Evolutionary conservation across 1,284 basidiomycete genomes (phyloP), one percentile per base, ranked within the genome.

Genomic region (Peniophora sp.): DNA sequence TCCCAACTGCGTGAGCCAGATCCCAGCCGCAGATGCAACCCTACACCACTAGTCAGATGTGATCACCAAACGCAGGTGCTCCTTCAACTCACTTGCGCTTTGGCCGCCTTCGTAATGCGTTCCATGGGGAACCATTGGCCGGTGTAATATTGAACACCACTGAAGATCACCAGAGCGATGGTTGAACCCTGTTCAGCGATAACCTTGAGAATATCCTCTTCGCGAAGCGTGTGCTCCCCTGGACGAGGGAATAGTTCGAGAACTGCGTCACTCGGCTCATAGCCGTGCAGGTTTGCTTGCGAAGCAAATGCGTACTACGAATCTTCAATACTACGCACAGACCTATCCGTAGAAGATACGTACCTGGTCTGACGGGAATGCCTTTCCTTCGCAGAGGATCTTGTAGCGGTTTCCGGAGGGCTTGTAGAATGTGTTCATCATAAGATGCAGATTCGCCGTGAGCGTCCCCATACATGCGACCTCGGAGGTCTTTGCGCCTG

Each of bases 21-120:
- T 99, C 96, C 79, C 94, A 94, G 45, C 94, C 96, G 59, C 92
- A 90, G 52, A 95, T 79, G 57, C 91, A 95, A 42, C 92, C 94
- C 87, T 92, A 60, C 8, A n/a, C 37, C 5, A 41, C 18, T 8
- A 20, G 37, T 41, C 6, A 41, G 37, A 54, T 57, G 52, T 48
- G 46, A 52, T 47, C 36, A 37, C 52, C 52, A 48, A 54, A 50
- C 44, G 22, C 41, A 32, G 42, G 42, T n/a, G n/a, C n/a, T n/a
- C 10, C 22, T 24, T 24, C 45, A 15, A 60, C 66, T 56, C 56
- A 89, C 90, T 76, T 88, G 76, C 54, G 78, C 80, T 64, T 92
- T 85, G n/a, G 91, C 87, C 53, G 88, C 91, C 53, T 75, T 76
- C 14, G 93, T 92, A 62, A 99, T 88, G 22, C 71, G 69, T 62